A percentile compares a stretch with the other conserved stretches of the same genome.
Evolutionary conservation across 2,329 filamentous ascomycete genomes (phyloP).

Genomic region (Blastomyces silverae): DNA sequence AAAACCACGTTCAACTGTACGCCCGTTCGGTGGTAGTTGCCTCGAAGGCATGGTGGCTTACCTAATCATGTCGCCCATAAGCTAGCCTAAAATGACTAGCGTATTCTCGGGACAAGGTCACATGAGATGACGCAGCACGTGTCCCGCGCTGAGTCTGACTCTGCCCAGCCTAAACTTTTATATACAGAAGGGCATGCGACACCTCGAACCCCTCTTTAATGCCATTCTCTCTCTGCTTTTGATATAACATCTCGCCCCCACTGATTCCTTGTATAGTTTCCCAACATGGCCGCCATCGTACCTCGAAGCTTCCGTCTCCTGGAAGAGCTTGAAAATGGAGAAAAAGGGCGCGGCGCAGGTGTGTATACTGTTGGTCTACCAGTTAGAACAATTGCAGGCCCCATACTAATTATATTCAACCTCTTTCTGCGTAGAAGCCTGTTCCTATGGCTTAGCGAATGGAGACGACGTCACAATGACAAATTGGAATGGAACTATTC

Average conservation of each 20-base stretch:
- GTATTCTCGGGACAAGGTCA: background rate
- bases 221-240: background rate
- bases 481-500: constrained; percentile 97
- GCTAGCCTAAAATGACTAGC: constrained; percentile 4
- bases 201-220: background rate
- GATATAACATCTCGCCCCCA: background rate
- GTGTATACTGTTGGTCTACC: constrained; percentile 17
- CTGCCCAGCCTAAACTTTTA: background rate
- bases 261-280: background rate
- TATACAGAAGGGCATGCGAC: constrained; percentile 1
- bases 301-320: constrained; percentile 94
- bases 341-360: constrained; percentile 91
- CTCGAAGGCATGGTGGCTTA: background rate
- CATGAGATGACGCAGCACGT: constrained; percentile 12
- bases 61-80: background rate
- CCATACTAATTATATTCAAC: constrained; percentile 23
- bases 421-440: constrained; percentile 61
- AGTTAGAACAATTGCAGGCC: constrained; percentile 14
- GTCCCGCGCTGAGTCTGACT: background rate
- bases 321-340: constrained; percentile 97
- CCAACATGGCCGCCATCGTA: constrained; percentile 62
- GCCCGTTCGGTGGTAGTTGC: too few relatives aligned
- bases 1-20: too few relatives aligned
- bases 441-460: constrained; percentile 92
- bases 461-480: constrained; percentile 94